These are phyloP conservation scores for Yarrowia phangngaensis DNA, from an alignment of 805 yeast species.

Conservation along the genomic window DNA sequence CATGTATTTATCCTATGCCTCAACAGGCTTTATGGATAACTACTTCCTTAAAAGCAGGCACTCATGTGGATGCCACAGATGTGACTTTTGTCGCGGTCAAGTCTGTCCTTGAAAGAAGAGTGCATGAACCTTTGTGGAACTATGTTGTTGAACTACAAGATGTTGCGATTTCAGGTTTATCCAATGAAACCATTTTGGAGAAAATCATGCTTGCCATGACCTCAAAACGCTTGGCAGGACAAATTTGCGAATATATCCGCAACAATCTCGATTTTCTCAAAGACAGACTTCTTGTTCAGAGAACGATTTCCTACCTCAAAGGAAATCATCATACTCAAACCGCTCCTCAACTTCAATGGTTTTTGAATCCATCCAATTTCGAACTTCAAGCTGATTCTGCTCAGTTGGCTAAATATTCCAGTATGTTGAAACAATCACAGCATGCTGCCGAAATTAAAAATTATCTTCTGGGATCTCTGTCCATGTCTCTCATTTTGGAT, in stretches of 20 bases:
- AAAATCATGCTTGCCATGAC: slow-evolving; percentile 9
- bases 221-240: slow-evolving; percentile 4
- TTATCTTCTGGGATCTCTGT: slow-evolving; percentile 3
- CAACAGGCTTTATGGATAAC: slow-evolving; percentile 13
- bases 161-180: background rate
- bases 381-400: slow-evolving; percentile 13
- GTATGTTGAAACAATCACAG: background rate
- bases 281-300: slow-evolving; percentile 1
- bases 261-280: background rate
- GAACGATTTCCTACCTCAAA: slow-evolving; percentile 7
- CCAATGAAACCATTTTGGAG: slow-evolving; percentile 6
- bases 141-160: slow-evolving; percentile 4
- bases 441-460: slow-evolving; percentile 17
- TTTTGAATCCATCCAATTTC: slow-evolving; percentile 5
- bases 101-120: slow-evolving; percentile 5
- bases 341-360: slow-evolving; percentile 15
- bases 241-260: slow-evolving; percentile 2
- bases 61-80: slow-evolving; percentile 3
- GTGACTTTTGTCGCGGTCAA: slow-evolving; percentile 13
- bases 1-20: slow-evolving; percentile 10
- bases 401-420: slow-evolving; percentile 3
- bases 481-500: slow-evolving; percentile 8
- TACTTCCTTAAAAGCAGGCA: slow-evolving; percentile 1
- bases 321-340: slow-evolving; percentile 3
- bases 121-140: slow-evolving; percentile 2